These are phyloP conservation scores for Hymenoscyphus albidus DNA, from an alignment of 2,329 filamentous ascomycete genomes.

Conservation along the genomic window DNA sequence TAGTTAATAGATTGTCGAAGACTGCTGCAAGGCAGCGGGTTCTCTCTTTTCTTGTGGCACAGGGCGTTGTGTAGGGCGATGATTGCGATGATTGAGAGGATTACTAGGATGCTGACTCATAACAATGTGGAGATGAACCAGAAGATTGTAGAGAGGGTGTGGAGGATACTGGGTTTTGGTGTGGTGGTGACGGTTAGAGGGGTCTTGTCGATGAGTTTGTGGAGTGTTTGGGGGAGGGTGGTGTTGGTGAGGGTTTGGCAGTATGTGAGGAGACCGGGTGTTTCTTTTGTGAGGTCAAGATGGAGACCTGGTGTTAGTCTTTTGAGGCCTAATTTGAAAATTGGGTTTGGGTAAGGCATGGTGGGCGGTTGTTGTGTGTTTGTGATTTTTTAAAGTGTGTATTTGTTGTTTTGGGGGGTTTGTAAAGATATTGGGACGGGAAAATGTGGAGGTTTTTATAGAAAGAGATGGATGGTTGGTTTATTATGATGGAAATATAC, in stretches of 20 bases:
- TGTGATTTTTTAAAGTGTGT: not conserved
- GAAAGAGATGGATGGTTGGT: no score
- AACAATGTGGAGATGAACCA: not conserved
- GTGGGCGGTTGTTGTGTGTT: not conserved
- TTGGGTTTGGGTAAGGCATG: not conserved
- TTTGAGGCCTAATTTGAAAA: not conserved
- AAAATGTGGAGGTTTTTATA: not conserved
- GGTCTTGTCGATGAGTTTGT: not conserved
- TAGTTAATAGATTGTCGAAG: not conserved
- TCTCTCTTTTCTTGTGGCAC: not conserved
- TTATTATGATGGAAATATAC: no score
- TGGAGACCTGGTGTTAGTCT: not conserved
- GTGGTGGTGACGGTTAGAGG: not conserved
- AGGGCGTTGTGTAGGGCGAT: not conserved
- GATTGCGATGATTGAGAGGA: not conserved
- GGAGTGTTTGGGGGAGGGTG: not conserved
- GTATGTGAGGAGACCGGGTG: not conserved
- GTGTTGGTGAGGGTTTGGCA: not conserved
- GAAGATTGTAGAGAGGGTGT: not conserved
- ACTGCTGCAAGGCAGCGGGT: not conserved
- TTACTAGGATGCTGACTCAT: not conserved
- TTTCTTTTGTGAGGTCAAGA: not conserved
- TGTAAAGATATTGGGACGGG: not conserved
- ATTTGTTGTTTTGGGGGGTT: not conserved
- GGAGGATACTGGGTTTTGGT: not conserved